phyloP scores from a whole-genome alignment of 73 alveolate species.

The Paramecium caudatum region DNA sequence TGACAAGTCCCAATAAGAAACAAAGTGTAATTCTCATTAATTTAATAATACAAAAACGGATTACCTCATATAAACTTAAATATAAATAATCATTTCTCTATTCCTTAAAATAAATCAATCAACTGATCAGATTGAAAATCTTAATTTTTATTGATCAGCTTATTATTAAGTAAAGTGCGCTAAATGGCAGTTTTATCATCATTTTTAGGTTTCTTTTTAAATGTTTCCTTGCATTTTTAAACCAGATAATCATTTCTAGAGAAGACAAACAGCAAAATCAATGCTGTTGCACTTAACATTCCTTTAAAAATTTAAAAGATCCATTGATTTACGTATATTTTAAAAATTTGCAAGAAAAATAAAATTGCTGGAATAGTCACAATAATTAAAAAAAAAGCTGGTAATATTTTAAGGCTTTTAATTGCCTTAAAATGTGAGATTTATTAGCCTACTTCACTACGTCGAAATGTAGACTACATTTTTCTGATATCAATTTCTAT shows the following conservation, averaged over 20 bases:
- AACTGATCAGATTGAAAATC: too few relatives aligned
- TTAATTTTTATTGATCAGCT: too few relatives aligned
- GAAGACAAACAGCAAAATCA: too few relatives aligned
- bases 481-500: neutral
- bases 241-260: too few relatives aligned
- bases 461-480: neutral
- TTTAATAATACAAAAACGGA: too few relatives aligned
- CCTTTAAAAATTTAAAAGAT: neutral
- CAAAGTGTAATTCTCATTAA: constrained; percentile 43
- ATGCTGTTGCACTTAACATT: neutral
- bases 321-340: neutral
- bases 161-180: too few relatives aligned
- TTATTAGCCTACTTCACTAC: neutral
- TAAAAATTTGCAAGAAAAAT: neutral
- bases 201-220: too few relatives aligned
- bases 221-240: too few relatives aligned
- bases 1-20: constrained; percentile 37
- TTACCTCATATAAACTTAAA: too few relatives aligned
- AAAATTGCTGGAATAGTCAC: neutral
- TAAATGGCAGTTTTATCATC: too few relatives aligned
- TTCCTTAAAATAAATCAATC: too few relatives aligned
- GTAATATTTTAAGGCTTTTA: neutral
- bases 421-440: constrained; percentile 7
- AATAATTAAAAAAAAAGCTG: neutral
- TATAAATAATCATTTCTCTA: too few relatives aligned